Conservation (phyloP, 176 grass and related monocot genomes). For the Poa pratensis region DNA sequence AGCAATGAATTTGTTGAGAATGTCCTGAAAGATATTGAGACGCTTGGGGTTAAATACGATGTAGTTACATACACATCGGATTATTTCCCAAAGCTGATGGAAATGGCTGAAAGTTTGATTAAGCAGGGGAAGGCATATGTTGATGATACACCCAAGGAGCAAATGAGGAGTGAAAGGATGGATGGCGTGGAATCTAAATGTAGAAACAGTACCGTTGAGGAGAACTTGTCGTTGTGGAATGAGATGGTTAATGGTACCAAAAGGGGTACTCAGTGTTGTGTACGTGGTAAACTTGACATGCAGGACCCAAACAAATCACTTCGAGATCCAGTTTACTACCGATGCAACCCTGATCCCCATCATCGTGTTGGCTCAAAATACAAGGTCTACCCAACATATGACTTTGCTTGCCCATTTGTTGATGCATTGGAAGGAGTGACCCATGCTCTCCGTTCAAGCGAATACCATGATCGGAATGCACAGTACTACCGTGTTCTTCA, state of each 20-base stretch:
- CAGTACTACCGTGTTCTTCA: constrained; percentile 79
- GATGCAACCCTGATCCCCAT: constrained; percentile 72
- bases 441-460: constrained; percentile 87
- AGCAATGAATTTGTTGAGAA: constrained; percentile 91
- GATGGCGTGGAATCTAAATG: constrained; percentile 82
- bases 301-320: constrained; percentile 86
- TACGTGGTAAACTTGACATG: constrained; percentile 90
- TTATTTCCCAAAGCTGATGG: constrained; percentile 81
- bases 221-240: constrained; percentile 78
- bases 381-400: constrained; percentile 92
- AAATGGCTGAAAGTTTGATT: constrained; percentile 77
- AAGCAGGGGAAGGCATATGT: constrained; percentile 83
- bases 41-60: constrained; percentile 76
- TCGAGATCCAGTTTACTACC: constrained; percentile 84
- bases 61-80: constrained; percentile 86
- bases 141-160: constrained; percentile 81
- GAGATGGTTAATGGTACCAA: constrained; percentile 79
- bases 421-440: constrained; percentile 82
- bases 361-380: constrained; percentile 83
- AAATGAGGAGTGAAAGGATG: constrained; percentile 92
- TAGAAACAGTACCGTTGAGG: constrained; percentile 64
- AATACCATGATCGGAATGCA: constrained; percentile 92
- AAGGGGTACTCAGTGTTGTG: constrained; percentile 72
- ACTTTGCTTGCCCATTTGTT: constrained; percentile 96
- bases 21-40: constrained; percentile 81